Evolutionary conservation across 1,284 basidiomycete species (phyloP), one percentile per base, ranked within the genome.

Genomic region (Tremellales sp.): DNA sequence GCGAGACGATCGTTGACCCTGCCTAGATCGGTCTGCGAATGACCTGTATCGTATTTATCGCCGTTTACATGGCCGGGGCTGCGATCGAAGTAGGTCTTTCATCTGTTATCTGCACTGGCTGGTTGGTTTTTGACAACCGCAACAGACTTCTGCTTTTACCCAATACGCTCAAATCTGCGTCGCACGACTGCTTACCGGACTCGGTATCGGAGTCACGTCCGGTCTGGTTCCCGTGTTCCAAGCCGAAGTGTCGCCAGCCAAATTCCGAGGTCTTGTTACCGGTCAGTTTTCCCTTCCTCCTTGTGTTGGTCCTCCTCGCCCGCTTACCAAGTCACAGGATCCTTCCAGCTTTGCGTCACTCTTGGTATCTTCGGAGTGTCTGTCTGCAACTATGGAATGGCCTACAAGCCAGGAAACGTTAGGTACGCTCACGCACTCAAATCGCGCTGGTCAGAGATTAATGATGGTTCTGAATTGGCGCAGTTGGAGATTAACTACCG

Each of bases 321-420:
- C n/a, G 67, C 68, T 31, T 68, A 68, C 40, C 43, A 68, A 19
- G 60, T 72, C 39, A 67, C 68, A 16, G 66, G 61, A 40, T 67
- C 66, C 50, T 77, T 75, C 71, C 76, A 77, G 57, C 65, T 75
- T 22, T 71, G 69, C 47, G 71, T 73, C 5, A 73, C 72, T 13
- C 52, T 73, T 29, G 69, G 68, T 54, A 74, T 74, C 53, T 74
- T 72, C 66, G 63, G 74, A 40, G 63, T 71, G 25, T 64, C 71
- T 44, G 71, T 70, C 50, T 61, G 63, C 48, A 73, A 71, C 56
- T 74, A 71, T 65, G 68, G 68, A n/a, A 70, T 71, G 60, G 60
- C 53, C 47, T 48, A 48, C 12, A 61, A 69, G 50, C 44, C 50
- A 19, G 62, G 62, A 32, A 56, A 59, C 29, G 61, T 65, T 43